These are phyloP conservation scores for Binderoboletus segoi DNA, from an alignment of 1,284 basidiomycete genomes.

Conservation along the genomic window DNA sequence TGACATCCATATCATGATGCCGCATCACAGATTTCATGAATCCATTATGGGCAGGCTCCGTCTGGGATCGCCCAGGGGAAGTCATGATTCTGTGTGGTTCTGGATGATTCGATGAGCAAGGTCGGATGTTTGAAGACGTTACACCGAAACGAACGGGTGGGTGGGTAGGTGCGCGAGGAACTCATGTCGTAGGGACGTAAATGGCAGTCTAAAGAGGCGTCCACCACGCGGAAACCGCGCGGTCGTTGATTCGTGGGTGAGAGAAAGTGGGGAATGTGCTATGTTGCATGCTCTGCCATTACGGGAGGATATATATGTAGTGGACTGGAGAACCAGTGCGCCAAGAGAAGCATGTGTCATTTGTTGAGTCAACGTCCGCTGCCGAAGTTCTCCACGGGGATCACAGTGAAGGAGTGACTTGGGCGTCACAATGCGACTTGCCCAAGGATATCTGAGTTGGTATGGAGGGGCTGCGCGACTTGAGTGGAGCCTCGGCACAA, in stretches of 20 bases:
- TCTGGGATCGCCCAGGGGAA: constrained; percentile 15
- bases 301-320: constrained; percentile 6
- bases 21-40: constrained; percentile 26
- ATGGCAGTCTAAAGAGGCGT: neutral
- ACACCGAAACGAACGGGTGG: constrained; percentile 4
- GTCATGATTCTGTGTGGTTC: constrained; percentile 21
- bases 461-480: neutral
- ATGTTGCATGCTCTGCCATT: neutral
- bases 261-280: neutral
- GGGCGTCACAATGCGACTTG: no score
- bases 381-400: neutral
- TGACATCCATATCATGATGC: constrained; percentile 4
- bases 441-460: neutral
- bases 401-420: neutral
- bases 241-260: constrained; percentile 6
- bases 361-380: neutral
- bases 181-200: constrained; percentile 15
- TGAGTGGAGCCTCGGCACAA: neutral
- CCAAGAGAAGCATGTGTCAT: constrained; percentile 13
- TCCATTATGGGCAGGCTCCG: constrained; percentile 16
- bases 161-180: constrained; percentile 6
- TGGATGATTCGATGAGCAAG: constrained; percentile 13
- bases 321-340: constrained; percentile 7
- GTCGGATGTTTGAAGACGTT: neutral
- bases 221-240: constrained; percentile 7